Evolutionary conservation across 1,139 yeast species (phyloP).

Genomic region (Pneumocystis murina): DNA sequence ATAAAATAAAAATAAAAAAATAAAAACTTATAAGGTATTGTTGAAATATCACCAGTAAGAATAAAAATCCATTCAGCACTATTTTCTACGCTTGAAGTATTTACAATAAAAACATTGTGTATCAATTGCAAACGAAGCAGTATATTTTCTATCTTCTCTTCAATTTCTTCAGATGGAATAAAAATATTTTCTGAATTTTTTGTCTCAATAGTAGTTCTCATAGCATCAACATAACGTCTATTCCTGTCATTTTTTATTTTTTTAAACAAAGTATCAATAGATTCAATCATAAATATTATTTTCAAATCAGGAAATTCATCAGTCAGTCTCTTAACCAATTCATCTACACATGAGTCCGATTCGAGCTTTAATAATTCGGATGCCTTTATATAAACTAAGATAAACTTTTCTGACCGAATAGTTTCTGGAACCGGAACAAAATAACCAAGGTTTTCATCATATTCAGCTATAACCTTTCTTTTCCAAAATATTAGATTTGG

Average conservation of each 20-base stretch:
- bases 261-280: conserved; percentile 8
- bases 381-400: conserved; percentile 12
- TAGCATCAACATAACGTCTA: conserved; percentile 12
- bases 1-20: conserved; percentile 7
- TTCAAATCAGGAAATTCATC: conserved; percentile 5
- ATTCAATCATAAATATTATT: conserved; percentile 15
- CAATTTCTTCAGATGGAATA: neutral
- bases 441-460: conserved; percentile 11
- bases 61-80: conserved; percentile 15
- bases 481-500: conserved; percentile 14
- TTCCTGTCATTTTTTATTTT: conserved; percentile 9
- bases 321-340: conserved; percentile 3
- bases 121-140: conserved; percentile 12
- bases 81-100: conserved; percentile 12
- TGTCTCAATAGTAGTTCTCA: conserved; percentile 10
- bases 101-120: conserved; percentile 12
- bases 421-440: conserved; percentile 14
- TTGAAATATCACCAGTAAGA: conserved; percentile 15
- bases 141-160: conserved; percentile 13
- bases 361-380: conserved; percentile 10
- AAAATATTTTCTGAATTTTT: neutral
- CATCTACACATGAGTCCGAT: conserved; percentile 3
- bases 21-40: conserved; percentile 15
- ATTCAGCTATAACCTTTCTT: conserved; percentile 14
- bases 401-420: conserved; percentile 11